Evolutionary conservation across 1,284 basidiomycete genomes (phyloP).

Genomic region (Amylostereum areolatum): DNA sequence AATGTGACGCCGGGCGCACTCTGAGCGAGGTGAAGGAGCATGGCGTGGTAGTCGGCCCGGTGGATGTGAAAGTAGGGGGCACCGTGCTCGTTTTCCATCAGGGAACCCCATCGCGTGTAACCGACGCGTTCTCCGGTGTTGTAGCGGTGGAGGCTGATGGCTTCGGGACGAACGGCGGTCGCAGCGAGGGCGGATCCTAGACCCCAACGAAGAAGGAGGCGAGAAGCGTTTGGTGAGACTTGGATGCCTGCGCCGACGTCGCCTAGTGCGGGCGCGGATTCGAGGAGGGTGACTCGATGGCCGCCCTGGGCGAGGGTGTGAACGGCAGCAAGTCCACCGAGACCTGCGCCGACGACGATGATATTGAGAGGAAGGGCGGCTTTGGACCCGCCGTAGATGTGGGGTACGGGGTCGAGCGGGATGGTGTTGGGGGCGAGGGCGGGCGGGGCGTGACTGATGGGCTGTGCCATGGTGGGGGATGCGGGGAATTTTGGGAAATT

Average conservation of each 20-base stretch:
- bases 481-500: neutral
- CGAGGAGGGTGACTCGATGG: slow-evolving; percentile 39
- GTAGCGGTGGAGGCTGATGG: slow-evolving; percentile 36
- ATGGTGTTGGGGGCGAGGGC: neutral
- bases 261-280: slow-evolving; percentile 34
- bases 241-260: slow-evolving; percentile 50
- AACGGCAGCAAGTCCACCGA: slow-evolving; percentile 42
- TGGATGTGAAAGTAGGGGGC: slow-evolving; percentile 46
- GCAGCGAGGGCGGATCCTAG: slow-evolving; percentile 27
- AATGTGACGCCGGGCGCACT: slow-evolving; percentile 39
- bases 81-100: slow-evolving; percentile 31
- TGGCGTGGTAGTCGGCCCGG: slow-evolving; percentile 49
- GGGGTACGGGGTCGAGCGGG: slow-evolving; percentile 11
- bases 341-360: slow-evolving; percentile 41
- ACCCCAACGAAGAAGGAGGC: slow-evolving; percentile 38
- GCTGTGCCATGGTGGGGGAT: neutral
- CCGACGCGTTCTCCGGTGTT: slow-evolving; percentile 35
- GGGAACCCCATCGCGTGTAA: slow-evolving; percentile 32
- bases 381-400: slow-evolving; percentile 22
- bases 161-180: slow-evolving; percentile 33
- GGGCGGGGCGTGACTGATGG: slow-evolving; percentile 1
- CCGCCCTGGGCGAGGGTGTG: slow-evolving; percentile 38
- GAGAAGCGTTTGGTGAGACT: slow-evolving; percentile 39
- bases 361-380: slow-evolving; percentile 32
- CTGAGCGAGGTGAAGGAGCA: slow-evolving; percentile 40